These are phyloP conservation scores for Apodospora peruviana DNA, from an alignment of 495 filamentous ascomycete genomes.

Conservation along the genomic window DNA sequence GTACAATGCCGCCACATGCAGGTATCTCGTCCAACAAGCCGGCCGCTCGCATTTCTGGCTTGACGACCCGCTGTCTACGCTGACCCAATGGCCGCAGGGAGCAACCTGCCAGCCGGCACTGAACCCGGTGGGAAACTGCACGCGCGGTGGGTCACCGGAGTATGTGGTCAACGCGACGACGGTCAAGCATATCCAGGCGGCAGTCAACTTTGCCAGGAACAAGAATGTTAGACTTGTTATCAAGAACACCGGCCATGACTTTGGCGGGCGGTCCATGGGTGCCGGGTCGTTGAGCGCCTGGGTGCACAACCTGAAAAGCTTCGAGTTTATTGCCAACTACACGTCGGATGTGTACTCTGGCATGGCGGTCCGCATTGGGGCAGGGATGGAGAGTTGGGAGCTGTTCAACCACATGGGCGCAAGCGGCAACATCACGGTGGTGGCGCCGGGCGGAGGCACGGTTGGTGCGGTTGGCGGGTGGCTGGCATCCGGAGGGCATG, in stretches of 20 bases:
- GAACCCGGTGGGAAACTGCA: slow-evolving; percentile 35
- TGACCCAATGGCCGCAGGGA: slow-evolving; percentile 35
- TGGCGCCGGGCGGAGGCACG: slow-evolving; percentile 43
- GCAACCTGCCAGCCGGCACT: slow-evolving; percentile 27
- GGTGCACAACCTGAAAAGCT: slow-evolving; percentile 50
- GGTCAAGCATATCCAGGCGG: slow-evolving; percentile 50
- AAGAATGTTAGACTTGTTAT: slow-evolving; percentile 53
- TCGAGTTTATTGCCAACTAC: slow-evolving; percentile 36
- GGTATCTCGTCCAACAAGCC: slow-evolving; percentile 15
- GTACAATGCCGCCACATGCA: slow-evolving; percentile 40
- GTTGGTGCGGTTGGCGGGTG: slow-evolving; percentile 50
- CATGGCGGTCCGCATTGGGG: slow-evolving; percentile 38
- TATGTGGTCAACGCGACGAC: slow-evolving; percentile 56
- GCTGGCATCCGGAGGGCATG: slow-evolving; percentile 47
- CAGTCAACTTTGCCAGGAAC: slow-evolving; percentile 59
- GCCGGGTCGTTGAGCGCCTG: slow-evolving; percentile 54
- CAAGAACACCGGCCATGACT: slow-evolving; percentile 69
- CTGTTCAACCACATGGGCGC: slow-evolving; percentile 31
- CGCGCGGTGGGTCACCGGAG: slow-evolving; percentile 49
- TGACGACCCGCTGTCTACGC: slow-evolving; percentile 28
- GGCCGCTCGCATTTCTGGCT: slow-evolving; percentile 25
- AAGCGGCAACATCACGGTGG: slow-evolving; percentile 33
- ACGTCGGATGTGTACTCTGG: slow-evolving; percentile 36
- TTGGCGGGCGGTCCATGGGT: slow-evolving; percentile 49
- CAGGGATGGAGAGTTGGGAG: slow-evolving; percentile 42